These are phyloP conservation scores for Fagopyrum tataricum DNA, from an alignment of 148 eudicot species.

Conservation along the genomic window DNA sequence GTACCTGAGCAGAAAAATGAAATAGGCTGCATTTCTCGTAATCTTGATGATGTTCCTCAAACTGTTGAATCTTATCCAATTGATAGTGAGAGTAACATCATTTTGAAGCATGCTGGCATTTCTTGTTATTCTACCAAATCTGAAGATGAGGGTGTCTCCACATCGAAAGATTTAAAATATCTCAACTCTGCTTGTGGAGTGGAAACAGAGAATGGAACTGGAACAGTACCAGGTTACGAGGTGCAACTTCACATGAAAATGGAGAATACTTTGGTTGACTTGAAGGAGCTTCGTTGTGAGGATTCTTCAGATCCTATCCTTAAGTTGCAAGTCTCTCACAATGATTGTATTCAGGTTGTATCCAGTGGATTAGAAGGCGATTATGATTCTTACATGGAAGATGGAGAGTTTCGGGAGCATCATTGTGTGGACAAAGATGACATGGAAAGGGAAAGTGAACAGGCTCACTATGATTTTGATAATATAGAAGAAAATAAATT, in stretches of 20 bases:
- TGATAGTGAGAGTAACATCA: neutral
- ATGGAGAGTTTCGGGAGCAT: constrained; percentile 67
- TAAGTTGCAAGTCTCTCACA: constrained; percentile 27
- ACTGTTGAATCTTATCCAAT: neutral
- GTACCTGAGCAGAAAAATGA: neutral
- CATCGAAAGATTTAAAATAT: neutral
- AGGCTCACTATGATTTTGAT: constrained; percentile 51
- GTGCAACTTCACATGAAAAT: constrained; percentile 2
- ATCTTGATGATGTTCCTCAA: neutral
- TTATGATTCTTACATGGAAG: constrained; percentile 71
- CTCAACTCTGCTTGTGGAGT: neutral
- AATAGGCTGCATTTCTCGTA: neutral
- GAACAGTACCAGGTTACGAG: constrained; percentile 10
- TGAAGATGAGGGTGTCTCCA: constrained; percentile 17
- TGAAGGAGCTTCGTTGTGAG: constrained; percentile 15
- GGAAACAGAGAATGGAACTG: constrained; percentile 9
- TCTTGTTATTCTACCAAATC: constrained; percentile 16
- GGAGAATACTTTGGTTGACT: constrained; percentile 4
- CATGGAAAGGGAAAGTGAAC: constrained; percentile 39
- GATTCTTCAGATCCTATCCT: constrained; percentile 20
- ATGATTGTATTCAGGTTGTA: constrained; percentile 19
- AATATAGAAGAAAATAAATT: constrained; percentile 31
- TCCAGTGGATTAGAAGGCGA: constrained; percentile 26
- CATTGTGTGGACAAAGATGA: constrained; percentile 47
- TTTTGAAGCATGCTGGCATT: constrained; percentile 8